phyloP scores from a whole-genome alignment of 257 asterid species.

The Paraleonurus japonicus region DNA sequence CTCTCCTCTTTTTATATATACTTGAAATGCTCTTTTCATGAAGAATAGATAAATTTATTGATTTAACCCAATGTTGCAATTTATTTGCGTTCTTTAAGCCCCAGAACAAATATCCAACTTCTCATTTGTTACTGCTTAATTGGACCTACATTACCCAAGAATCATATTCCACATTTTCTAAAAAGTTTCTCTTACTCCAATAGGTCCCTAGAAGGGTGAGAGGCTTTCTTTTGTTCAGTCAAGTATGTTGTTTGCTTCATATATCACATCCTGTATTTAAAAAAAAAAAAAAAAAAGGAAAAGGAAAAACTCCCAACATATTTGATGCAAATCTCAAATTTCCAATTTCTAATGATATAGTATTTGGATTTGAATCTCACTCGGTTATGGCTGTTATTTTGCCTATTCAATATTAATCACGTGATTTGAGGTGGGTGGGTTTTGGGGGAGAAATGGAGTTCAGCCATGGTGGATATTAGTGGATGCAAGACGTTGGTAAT shows the following conservation, averaged over 20 bases:
- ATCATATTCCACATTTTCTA: neutral
- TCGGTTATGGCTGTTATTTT: constrained; percentile 9
- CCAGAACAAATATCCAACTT: constrained; percentile 11
- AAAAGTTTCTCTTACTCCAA: neutral
- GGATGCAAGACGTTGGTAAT: constrained; percentile 11
- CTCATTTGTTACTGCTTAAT: neutral
- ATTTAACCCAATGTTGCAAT: neutral
- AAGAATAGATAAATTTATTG: neutral
- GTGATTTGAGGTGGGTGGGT: neutral
- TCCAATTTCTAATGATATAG: neutral
- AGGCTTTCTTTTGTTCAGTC: neutral
- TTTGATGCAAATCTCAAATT: neutral
- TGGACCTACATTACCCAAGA: no score
- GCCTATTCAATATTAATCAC: neutral
- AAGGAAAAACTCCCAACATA: neutral
- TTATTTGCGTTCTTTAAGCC: constrained; percentile 7
- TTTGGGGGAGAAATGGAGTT: neutral
- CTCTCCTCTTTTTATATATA: neutral
- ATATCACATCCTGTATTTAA: neutral
- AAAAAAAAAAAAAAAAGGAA: no score
- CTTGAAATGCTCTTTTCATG: constrained; percentile 20
- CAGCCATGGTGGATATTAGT: neutral
- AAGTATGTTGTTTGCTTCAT: neutral
- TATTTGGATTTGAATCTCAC: neutral
- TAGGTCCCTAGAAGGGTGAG: neutral